phyloP scores from a whole-genome alignment of 805 yeast species.

The Candida nanaspora region DNA sequence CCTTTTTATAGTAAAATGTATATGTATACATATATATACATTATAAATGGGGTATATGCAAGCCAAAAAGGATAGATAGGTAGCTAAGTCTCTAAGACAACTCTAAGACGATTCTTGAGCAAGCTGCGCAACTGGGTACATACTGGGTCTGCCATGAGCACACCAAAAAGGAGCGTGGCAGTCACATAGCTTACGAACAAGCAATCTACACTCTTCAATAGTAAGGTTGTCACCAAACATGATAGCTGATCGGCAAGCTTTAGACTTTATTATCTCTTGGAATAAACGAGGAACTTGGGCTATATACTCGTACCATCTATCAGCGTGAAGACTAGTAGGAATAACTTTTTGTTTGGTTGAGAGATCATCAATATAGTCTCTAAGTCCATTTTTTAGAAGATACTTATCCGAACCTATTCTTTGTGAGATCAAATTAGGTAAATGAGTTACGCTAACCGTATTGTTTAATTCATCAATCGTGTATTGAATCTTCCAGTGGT shows the following conservation, averaged over 20 bases:
- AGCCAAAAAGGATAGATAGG: no score
- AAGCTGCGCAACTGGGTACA: conserved; percentile 13
- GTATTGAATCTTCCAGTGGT: conserved; percentile 37
- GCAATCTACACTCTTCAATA: conserved; percentile 31
- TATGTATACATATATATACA: no score
- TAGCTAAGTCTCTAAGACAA: no score
- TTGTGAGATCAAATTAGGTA: conserved; percentile 35
- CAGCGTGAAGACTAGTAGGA: background rate
- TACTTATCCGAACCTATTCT: conserved; percentile 13
- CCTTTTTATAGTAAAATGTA: no score
- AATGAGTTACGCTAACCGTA: conserved; percentile 26
- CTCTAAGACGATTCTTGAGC: no score
- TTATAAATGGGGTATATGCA: no score
- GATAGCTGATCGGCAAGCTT: conserved; percentile 63
- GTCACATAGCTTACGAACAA: conserved; percentile 33
- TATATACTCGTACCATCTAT: conserved; percentile 30
- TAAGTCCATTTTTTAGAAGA: conserved; percentile 29
- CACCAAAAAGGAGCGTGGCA: conserved; percentile 69
- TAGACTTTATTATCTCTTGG: conserved; percentile 44
- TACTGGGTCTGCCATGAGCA: conserved; percentile 81
- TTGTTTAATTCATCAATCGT: background rate
- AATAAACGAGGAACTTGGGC: conserved; percentile 44
- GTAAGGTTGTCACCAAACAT: conserved; percentile 61
- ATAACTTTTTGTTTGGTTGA: conserved; percentile 18
- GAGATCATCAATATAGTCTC: conserved; percentile 39